phyloP scores from a whole-genome alignment of 2,329 filamentous ascomycete genomes.

The Blumeria hordei region DNA sequence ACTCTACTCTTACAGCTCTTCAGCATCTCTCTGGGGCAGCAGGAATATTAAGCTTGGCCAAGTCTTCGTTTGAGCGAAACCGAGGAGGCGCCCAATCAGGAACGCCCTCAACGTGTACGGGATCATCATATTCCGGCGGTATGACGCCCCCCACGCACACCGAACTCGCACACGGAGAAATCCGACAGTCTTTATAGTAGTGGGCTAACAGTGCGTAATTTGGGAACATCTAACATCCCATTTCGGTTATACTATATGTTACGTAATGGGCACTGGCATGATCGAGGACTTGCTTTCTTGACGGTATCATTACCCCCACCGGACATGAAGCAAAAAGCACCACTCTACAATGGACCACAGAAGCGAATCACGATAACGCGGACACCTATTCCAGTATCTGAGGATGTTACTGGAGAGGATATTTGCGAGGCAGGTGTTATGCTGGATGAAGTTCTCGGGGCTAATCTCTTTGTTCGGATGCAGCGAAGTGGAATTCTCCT shows the following conservation, averaged over 20 bases:
- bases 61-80: conserved; percentile 40
- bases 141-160: conserved; percentile 15
- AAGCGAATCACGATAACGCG: conserved; percentile 74
- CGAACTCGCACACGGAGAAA: conserved; percentile 9
- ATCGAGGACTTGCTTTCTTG: conserved; percentile 64
- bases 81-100: conserved; percentile 17
- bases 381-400: conserved; percentile 3
- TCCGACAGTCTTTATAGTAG: conserved; percentile 17
- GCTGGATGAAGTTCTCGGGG: conserved; percentile 9
- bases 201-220: conserved; percentile 18
- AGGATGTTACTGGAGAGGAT: conserved; percentile 1
- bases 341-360: conserved; percentile 42
- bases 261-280: conserved; percentile 60
- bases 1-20: conserved; percentile 42
- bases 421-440: conserved; percentile 3
- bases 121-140: conserved; percentile 15
- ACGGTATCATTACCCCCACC: conserved; percentile 57
- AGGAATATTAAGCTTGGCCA: conserved; percentile 58
- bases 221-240: conserved; percentile 57
- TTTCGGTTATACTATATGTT: conserved; percentile 70
- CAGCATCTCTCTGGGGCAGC: conserved; percentile 46
- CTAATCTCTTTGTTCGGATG: conserved; percentile 8
- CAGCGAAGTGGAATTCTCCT: conserved; percentile 9
- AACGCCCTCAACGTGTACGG: conserved; percentile 24
- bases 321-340: conserved; percentile 31